These are phyloP conservation scores for Fusarium aywerte DNA, from an alignment of 2,329 filamentous ascomycete genomes.

Conservation along the genomic window DNA sequence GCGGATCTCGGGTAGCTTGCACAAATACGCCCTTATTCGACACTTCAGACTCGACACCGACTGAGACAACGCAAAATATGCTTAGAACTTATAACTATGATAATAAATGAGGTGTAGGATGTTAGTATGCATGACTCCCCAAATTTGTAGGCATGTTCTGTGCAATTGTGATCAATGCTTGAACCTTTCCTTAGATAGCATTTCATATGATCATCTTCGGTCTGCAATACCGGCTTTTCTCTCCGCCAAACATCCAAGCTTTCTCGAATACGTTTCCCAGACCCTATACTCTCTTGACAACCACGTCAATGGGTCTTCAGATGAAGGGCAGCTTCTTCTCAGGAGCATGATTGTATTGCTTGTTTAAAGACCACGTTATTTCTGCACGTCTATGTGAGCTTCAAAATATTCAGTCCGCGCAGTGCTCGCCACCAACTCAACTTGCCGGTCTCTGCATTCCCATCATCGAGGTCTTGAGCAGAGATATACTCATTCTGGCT, in stretches of 20 bases:
- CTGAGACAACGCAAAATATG: background rate
- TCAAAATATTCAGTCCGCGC: background rate
- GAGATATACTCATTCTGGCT: background rate
- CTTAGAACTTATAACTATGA: background rate
- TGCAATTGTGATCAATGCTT: background rate
- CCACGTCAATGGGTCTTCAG: background rate
- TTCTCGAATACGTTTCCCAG: background rate
- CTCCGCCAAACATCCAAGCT: background rate
- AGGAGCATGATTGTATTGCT: background rate
- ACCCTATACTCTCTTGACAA: background rate
- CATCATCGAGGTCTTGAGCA: background rate
- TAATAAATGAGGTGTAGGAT: background rate
- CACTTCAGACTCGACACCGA: background rate
- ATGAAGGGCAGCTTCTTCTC: background rate
- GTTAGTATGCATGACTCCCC: too few species aligned
- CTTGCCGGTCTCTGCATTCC: background rate
- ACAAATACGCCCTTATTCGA: slow-evolving; percentile 12
- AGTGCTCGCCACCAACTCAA: background rate
- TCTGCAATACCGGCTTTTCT: slow-evolving; percentile 1
- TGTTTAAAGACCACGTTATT: background rate
- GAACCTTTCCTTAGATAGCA: background rate
- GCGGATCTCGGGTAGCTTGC: slow-evolving; percentile 10
- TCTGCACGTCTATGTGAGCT: background rate
- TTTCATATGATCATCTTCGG: background rate
- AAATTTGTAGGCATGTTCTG: background rate